Conservation (phyloP, 1,284 basidiomycete species). For the Tremellales sp. region DNA sequence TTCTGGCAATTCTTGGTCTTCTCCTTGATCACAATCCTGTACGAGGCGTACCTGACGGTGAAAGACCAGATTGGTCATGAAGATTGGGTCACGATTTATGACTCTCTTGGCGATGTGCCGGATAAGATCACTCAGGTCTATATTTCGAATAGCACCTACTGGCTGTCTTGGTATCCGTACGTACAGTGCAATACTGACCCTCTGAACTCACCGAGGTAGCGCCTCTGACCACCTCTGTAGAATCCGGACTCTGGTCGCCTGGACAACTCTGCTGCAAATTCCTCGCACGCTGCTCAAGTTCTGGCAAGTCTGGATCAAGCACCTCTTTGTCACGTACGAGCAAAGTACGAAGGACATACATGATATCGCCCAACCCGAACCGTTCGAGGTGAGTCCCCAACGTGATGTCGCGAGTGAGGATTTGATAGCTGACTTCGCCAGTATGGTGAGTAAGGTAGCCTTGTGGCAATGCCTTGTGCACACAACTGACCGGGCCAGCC, state of each 20-base stretch:
- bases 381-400: conserved; percentile 23
- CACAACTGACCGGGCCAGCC: conserved; percentile 10
- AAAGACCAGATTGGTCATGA: conserved; percentile 20
- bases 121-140: conserved; percentile 33
- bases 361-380: conserved; percentile 14
- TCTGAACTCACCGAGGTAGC: neutral
- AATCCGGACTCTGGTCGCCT: conserved; percentile 18
- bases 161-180: conserved; percentile 40
- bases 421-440: too few relatives aligned
- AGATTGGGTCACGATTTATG: conserved; percentile 16
- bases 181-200: conserved; percentile 4
- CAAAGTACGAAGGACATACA: conserved; percentile 11
- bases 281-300: conserved; percentile 11
- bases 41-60: conserved; percentile 27
- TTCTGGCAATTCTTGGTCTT: conserved; percentile 37
- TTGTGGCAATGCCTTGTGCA: too few relatives aligned
- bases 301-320: neutral
- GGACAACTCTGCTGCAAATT: conserved; percentile 27
- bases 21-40: conserved; percentile 30
- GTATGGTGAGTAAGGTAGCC: too few relatives aligned
- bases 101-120: conserved; percentile 23
- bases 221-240: neutral
- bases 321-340: neutral
- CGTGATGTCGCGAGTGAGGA: too few relatives aligned
- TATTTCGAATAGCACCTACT: conserved; percentile 35